Base-by-base conservation (phyloP, 1,139 yeast species). In the Scheffersomyces segobiensis region DNA sequence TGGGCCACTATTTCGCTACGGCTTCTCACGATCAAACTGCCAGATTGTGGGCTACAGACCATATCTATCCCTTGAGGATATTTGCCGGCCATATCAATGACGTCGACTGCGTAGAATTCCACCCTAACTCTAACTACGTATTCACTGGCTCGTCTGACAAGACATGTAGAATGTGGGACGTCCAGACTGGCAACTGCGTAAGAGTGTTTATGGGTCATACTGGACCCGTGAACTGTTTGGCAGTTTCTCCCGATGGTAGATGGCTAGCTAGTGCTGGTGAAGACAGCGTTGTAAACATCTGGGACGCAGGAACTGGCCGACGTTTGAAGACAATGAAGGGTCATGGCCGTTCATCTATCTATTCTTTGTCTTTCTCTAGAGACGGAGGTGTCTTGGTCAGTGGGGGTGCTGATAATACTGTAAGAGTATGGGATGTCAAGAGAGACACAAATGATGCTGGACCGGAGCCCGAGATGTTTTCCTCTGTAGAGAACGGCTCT, bases 21-120 rank as follows among this genome's bases (percentile, higher is more conserved):
- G 98, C 97, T 0, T 92, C 98, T 3, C 98, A 93, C 69, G 99
- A 96, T 70, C 98, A 93, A 72, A 96, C 99, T 0, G 99, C 98
- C 0, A 82, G 98, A 62, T 80, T 96, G 60, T 96, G 99, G 99
- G 93, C 97, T 49, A 93, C 97, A 62, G 99, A 96, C 72, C 99
- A 96, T 74, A 93, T 96, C 53, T 93, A 95, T 71, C 98, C 99
- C 46, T 81, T 96, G 65, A 82, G 99, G 65, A 92, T 96, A 49
- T 93, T 96, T 79, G 98, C 98, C 0, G 99, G 99, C 0, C 99
- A 96, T 74, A 84, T 93, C 66, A 91, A 93, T 68, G 99, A 96
- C 76, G 99, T 96, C 52, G 99, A 96, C 71, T 87, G 95, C 66
- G 97, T 95, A 50, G 88, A 88, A 54, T 96, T 95, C 83, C 99